Percentiles rank a stretch among this genome's conserved stretches.
Evolutionary conservation across 2,329 filamentous ascomycete genomes (phyloP).

Genomic region (Myriangium duriaei): DNA sequence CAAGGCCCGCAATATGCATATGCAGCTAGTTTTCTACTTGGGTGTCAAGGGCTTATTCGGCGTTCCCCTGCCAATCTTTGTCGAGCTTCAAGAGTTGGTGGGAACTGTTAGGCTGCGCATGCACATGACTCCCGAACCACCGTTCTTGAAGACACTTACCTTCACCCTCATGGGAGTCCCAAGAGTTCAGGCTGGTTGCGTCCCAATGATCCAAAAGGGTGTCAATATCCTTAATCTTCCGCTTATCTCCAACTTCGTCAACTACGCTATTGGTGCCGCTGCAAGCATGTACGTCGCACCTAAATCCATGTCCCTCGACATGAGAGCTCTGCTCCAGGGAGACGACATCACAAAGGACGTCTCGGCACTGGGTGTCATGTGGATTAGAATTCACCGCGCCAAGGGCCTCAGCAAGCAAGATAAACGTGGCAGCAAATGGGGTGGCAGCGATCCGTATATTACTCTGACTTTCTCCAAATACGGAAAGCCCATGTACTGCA

Average conservation of each 20-base stretch:
- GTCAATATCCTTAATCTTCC: slow-evolving; percentile 70
- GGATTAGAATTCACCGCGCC: slow-evolving; percentile 82
- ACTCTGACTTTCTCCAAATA: slow-evolving; percentile 93
- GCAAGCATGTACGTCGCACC: slow-evolving; percentile 86
- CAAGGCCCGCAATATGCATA: slow-evolving; percentile 90
- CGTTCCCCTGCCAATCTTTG: slow-evolving; percentile 74
- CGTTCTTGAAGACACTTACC: slow-evolving; percentile 82
- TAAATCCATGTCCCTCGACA: slow-evolving; percentile 75
- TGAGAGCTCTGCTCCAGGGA: slow-evolving; percentile 80
- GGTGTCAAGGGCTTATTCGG: slow-evolving; percentile 82
- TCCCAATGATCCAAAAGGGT: slow-evolving; percentile 82
- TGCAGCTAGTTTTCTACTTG: slow-evolving; percentile 89
- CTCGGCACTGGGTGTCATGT: slow-evolving; percentile 75
- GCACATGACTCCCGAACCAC: slow-evolving; percentile 78
- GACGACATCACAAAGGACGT: slow-evolving; percentile 88
- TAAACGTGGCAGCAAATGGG: slow-evolving; percentile 63
- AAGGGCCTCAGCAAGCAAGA: slow-evolving; percentile 86
- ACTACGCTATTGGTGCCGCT: slow-evolving; percentile 81
- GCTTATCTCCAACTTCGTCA: slow-evolving; percentile 73
- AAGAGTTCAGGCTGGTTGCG: slow-evolving; percentile 77
- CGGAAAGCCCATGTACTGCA: slow-evolving; percentile 95
- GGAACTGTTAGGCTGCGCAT: slow-evolving; percentile 73
- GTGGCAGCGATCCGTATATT: slow-evolving; percentile 90
- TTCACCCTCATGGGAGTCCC: slow-evolving; percentile 92
- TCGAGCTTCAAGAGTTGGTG: slow-evolving; percentile 82